These are phyloP conservation scores for Cynanchum wilfordii DNA, from an alignment of 257 asterid species.

Conservation along the genomic window DNA sequence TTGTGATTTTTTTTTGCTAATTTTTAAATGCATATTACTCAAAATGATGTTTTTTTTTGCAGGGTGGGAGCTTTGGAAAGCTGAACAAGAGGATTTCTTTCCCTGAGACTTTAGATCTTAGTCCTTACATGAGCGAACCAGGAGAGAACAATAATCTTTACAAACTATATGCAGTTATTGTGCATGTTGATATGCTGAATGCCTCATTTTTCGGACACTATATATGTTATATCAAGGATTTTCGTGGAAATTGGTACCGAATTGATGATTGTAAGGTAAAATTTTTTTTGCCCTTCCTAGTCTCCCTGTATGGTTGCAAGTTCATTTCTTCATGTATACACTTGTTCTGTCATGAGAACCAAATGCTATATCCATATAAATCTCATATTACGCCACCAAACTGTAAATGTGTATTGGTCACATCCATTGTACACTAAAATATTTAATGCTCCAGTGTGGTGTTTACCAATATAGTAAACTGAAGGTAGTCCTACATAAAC, in stretches of 20 bases:
- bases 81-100: constrained; percentile 90
- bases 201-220: constrained; percentile 97
- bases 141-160: constrained; percentile 63
- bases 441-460: neutral
- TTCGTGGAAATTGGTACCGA: constrained; percentile 79
- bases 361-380: neutral
- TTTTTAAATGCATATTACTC: neutral
- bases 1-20: neutral
- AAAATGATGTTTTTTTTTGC: constrained; percentile 11
- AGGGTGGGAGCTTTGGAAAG: constrained; percentile 98
- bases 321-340: neutral
- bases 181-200: constrained; percentile 95
- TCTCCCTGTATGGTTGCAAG: neutral
- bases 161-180: constrained; percentile 93
- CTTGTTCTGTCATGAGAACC: neutral
- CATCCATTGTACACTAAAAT: neutral
- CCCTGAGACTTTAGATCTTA: constrained; percentile 79
- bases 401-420: neutral
- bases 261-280: constrained; percentile 91
- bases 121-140: constrained; percentile 65
- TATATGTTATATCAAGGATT: constrained; percentile 85
- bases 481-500: neutral
- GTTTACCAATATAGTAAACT: neutral
- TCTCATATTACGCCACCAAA: neutral
- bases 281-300: neutral